phyloP scores from a whole-genome alignment of 1,284 basidiomycete genomes.

The Neolentinus lepideus region DNA sequence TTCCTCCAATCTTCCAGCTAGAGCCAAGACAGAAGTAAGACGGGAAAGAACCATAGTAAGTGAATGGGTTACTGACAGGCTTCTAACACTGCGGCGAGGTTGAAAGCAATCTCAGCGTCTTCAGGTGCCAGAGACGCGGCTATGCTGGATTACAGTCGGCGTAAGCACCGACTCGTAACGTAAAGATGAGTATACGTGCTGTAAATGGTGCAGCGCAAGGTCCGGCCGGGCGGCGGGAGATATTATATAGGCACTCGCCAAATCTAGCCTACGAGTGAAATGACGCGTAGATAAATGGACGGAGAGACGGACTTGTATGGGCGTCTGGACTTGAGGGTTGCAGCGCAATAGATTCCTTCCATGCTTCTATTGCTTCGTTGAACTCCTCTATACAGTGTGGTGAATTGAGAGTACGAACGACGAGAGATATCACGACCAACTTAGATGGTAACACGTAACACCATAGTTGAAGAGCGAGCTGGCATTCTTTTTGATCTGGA shows the following conservation, averaged over 20 bases:
- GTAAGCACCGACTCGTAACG: conserved; percentile 13
- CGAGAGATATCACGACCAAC: conserved; percentile 34
- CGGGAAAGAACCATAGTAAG: conserved; percentile 1
- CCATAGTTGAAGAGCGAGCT: conserved; percentile 86
- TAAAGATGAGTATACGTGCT: conserved; percentile 38
- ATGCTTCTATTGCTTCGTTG: conserved; percentile 76
- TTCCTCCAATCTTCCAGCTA: conserved; percentile 76
- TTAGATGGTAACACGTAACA: conserved; percentile 84
- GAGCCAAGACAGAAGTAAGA: conserved; percentile 5
- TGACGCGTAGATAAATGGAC: conserved; percentile 5
- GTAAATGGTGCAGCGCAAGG: conserved; percentile 84
- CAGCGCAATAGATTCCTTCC: conserved; percentile 81
- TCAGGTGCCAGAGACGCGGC: conserved; percentile 83
- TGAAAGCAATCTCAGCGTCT: conserved; percentile 94
- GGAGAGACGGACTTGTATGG: conserved; percentile 71
- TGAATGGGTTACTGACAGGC: conserved; percentile 52
- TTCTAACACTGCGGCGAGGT: conserved; percentile 87
- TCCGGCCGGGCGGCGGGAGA: conserved; percentile 82
- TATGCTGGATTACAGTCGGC: conserved; percentile 44
- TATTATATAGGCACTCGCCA: conserved; percentile 93
- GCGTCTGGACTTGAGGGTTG: conserved; percentile 86
- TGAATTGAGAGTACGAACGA: not conserved
- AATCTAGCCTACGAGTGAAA: conserved; percentile 41
- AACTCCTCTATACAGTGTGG: conserved; percentile 61
- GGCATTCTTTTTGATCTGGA: conserved; percentile 75